Conservation (phyloP, 2,329 filamentous ascomycete genomes). For the Trichoderma sp. region DNA sequence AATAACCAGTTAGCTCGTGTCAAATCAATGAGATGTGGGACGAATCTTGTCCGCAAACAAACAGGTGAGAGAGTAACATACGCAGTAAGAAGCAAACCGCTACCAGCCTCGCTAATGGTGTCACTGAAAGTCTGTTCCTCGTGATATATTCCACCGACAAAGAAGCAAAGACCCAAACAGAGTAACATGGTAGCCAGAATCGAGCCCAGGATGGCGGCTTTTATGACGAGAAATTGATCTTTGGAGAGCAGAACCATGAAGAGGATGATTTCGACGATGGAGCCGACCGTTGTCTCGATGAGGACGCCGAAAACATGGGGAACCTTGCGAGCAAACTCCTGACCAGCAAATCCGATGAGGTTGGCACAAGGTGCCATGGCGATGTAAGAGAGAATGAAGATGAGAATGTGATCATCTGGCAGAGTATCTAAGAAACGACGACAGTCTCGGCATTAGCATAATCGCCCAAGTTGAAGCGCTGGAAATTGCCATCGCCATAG, state of each 20-base stretch:
- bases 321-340: slow-evolving; percentile 60
- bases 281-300: slow-evolving; percentile 54
- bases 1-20: neutral
- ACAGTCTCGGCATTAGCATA: slow-evolving; percentile 21
- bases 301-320: slow-evolving; percentile 60
- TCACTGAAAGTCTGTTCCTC: slow-evolving; percentile 71
- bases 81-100: slow-evolving; percentile 38
- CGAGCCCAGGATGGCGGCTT: slow-evolving; percentile 79
- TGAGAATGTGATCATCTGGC: slow-evolving; percentile 34
- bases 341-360: slow-evolving; percentile 45
- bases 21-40: neutral
- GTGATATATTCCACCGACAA: slow-evolving; percentile 67
- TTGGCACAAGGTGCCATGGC: slow-evolving; percentile 51
- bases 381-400: slow-evolving; percentile 47
- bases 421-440: slow-evolving; percentile 25
- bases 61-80: neutral
- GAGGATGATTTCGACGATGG: slow-evolving; percentile 75
- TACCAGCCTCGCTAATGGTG: slow-evolving; percentile 75
- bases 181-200: slow-evolving; percentile 79
- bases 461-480: neutral
- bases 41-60: neutral
- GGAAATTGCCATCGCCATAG: neutral
- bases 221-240: slow-evolving; percentile 65
- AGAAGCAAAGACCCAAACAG: slow-evolving; percentile 77
- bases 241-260: slow-evolving; percentile 71